Evolutionary conservation across 345 rosid genomes (phyloP).

Genomic region (Durio zibethinus): DNA sequence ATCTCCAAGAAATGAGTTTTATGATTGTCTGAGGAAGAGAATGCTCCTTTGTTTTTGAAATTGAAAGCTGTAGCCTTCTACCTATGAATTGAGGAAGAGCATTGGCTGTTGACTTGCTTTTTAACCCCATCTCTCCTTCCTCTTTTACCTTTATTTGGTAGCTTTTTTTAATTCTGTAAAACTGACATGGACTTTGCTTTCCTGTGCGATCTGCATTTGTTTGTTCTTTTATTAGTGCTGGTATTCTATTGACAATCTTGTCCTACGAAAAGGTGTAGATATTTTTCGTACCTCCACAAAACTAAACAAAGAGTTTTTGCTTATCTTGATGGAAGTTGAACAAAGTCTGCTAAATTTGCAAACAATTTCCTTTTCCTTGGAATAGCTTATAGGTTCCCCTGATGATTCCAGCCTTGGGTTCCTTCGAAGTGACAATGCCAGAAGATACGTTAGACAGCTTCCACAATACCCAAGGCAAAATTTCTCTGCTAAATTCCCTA

Average conservation of each 20-base stretch:
- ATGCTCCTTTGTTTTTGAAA: neutral
- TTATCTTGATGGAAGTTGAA: slow-evolving; percentile 8
- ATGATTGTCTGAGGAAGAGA: neutral
- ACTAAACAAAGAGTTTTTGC: neutral
- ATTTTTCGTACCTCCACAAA: neutral
- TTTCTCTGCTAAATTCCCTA: slow-evolving; percentile 63
- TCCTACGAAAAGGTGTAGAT: neutral
- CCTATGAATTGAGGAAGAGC: neutral
- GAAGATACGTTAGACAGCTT: slow-evolving; percentile 94
- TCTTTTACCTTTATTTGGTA: neutral
- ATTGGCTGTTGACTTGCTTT: neutral
- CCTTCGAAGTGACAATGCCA: slow-evolving; percentile 92
- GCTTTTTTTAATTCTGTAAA: neutral
- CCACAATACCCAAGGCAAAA: slow-evolving; percentile 92
- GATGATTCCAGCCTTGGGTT: slow-evolving; percentile 94
- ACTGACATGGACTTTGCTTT: neutral
- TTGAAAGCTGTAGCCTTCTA: neutral
- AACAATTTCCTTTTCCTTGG: slow-evolving; percentile 18
- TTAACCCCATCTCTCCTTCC: neutral
- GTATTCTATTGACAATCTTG: neutral
- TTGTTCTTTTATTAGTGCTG: neutral
- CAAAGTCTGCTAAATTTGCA: slow-evolving; percentile 2
- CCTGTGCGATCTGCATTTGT: neutral
- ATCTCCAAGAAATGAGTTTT: neutral
- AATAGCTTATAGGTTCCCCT: slow-evolving; percentile 95